Base-by-base conservation (phyloP, 345 rosid genomes). In the Populus euphratica region DNA sequence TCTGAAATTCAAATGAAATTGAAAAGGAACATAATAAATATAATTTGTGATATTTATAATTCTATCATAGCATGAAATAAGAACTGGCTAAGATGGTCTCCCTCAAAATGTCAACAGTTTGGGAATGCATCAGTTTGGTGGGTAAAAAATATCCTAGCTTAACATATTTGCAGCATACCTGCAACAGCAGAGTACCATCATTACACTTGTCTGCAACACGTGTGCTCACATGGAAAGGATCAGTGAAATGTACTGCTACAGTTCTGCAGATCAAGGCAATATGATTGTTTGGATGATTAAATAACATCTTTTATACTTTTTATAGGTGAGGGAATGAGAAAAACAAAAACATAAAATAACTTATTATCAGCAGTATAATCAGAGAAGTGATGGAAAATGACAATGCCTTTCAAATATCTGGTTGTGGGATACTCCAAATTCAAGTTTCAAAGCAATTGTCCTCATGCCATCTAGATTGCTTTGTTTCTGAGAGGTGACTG, bases 391-490 rank as follows among this genome's bases (percentile, higher is more conserved):
- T n/a, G 67, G 77, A 70, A 39, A 78, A 56, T 70, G 39, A 56
- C 29, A 66, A 74, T 86, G 81, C 99, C 94, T 93, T 81, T 92
- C 99, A 90, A 92, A 93, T 74, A 87, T 88, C 86, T 93, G 99
- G 87, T 93, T 96, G 80, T 87, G 92, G 68, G 90, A 91, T 75
- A 81, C 89, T 78, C 99, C 99, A 86, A 96, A 96, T 79, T 93
- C 93, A 79, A 93, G 99, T 78, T 92, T 92, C 81, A 96, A 80
- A 80, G 99, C 99, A 72, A 96, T 89, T 61, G 99, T 96, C 89
- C 99, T 89, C 97, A 96, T 89, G 74, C 99, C 97, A 73, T 93
- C 99, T 63, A 96, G 90, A 69, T 91, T 84, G 86, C 88, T 94
- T 71, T 86, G 97, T 80, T 79, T 91, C 81, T 85, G 90, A 31